Conservation (phyloP, 192 early-diverging fungal species). For the Coemansia sp. region DNA sequence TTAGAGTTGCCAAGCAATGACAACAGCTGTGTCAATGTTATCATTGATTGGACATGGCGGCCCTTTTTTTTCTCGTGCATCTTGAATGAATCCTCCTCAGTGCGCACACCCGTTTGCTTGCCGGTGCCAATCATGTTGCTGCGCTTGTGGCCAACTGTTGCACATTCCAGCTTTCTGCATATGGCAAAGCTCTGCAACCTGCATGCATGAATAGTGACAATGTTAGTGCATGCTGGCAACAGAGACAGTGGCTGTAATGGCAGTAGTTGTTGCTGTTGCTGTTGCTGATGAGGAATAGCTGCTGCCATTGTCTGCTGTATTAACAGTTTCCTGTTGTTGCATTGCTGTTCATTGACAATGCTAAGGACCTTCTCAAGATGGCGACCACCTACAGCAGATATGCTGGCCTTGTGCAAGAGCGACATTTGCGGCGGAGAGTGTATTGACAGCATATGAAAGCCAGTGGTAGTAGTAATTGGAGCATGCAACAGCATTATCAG, state of each 20-base stretch:
- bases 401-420: constrained; percentile 42
- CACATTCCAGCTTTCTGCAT: constrained; percentile 25
- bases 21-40: constrained; percentile 7
- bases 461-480: background rate
- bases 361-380: background rate
- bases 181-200: constrained; percentile 44
- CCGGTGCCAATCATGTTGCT: constrained; percentile 44
- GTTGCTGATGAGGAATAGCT: no score
- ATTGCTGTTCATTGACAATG: background rate
- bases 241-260: background rate
- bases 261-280: background rate
- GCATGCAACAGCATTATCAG: background rate
- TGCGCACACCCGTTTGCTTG: constrained; percentile 18
- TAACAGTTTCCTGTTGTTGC: background rate
- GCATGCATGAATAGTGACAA: constrained; percentile 42
- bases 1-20: background rate
- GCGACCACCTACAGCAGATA: constrained; percentile 42
- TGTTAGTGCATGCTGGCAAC: background rate
- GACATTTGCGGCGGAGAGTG: constrained; percentile 22
- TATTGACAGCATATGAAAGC: constrained; percentile 15
- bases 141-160: constrained; percentile 37
- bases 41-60: constrained; percentile 45
- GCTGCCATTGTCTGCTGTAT: constrained; percentile 1
- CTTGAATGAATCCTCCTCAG: constrained; percentile 14
- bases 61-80: constrained; percentile 15